A percentile compares a stretch with the other conserved stretches of the same genome.
phyloP scores from a whole-genome alignment of 2,329 filamentous ascomycete genomes.

The Tolypocladium ophioglossoides region DNA sequence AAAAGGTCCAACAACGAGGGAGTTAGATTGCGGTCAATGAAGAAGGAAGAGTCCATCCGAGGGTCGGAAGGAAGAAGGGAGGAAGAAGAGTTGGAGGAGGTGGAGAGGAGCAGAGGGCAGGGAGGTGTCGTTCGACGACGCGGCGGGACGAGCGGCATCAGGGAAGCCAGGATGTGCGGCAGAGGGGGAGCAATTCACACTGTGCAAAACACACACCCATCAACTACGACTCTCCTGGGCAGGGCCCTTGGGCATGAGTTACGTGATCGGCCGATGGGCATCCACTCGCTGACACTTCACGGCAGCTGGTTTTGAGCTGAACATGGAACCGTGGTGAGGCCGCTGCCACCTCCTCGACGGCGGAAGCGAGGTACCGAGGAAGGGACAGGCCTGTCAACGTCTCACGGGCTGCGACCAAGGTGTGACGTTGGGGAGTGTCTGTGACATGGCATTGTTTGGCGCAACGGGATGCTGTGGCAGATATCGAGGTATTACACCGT shows the following conservation, averaged over 20 bases:
- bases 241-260: neutral
- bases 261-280: neutral
- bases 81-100: conserved; percentile 6
- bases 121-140: no score
- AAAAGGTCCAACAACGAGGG: conserved; percentile 25
- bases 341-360: neutral
- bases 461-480: no score
- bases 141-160: neutral
- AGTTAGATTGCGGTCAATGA: conserved; percentile 18
- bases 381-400: no score
- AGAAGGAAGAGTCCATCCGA: conserved; percentile 10
- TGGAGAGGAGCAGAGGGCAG: neutral
- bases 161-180: neutral
- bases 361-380: no score
- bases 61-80: conserved; percentile 3
- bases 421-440: no score
- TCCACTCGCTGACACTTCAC: neutral
- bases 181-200: neutral
- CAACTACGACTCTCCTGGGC: neutral
- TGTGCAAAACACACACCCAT: neutral
- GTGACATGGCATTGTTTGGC: no score
- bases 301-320: neutral
- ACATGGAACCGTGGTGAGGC: neutral
- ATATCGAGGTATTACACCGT: no score
- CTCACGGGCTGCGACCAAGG: no score